phyloP scores from a whole-genome alignment of 176 grass and related monocot genomes.

The Leersia perrieri region DNA sequence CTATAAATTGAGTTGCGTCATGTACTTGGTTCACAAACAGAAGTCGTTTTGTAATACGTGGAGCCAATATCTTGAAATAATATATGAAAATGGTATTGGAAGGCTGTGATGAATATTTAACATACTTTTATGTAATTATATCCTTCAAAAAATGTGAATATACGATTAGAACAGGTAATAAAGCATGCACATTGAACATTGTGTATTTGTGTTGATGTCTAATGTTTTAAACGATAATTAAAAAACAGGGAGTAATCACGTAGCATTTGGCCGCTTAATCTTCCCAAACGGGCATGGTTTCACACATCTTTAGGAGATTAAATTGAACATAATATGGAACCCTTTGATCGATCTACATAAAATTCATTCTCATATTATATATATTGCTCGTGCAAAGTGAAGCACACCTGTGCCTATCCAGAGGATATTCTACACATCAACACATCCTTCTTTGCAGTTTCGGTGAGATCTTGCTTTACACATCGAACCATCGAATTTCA shows the following conservation, averaged over 20 bases:
- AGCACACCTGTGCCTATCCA: conserved; percentile 17
- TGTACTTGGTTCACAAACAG: neutral
- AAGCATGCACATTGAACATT: too few species aligned
- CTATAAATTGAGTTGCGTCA: neutral
- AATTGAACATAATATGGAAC: neutral
- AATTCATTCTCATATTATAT: neutral
- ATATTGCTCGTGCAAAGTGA: conserved; percentile 14
- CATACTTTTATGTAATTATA: neutral
- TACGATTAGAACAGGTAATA: too few species aligned
- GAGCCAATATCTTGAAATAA: too few species aligned
- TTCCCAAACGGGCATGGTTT: neutral
- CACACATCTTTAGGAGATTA: neutral
- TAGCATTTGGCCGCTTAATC: neutral
- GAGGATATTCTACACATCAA: conserved; percentile 1
- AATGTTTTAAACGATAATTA: neutral
- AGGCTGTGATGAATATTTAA: too few species aligned
- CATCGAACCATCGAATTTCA: neutral
- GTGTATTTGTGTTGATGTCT: too few species aligned
- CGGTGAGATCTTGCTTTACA: conserved; percentile 17
- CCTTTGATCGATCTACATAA: neutral
- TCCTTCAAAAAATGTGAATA: too few species aligned
- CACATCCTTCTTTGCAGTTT: conserved; percentile 23
- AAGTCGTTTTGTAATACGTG: too few species aligned
- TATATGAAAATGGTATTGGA: too few species aligned
- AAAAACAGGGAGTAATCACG: neutral